Evolutionary conservation across 768 basidiomycete species (phyloP).

Genomic region (Macrolepiota dolichaula): DNA sequence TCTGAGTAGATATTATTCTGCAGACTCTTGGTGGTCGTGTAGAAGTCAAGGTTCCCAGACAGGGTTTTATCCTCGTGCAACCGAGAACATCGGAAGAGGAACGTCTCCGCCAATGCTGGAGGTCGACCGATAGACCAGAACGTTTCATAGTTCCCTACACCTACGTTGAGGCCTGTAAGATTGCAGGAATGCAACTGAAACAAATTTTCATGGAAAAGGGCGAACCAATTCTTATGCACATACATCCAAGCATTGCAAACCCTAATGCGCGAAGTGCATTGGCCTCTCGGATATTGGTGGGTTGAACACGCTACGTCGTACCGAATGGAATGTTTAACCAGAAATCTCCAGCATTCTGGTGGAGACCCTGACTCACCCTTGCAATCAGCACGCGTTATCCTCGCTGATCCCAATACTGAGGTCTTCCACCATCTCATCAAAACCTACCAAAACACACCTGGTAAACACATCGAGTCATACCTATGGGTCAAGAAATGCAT

Average conservation of each 20-base stretch:
- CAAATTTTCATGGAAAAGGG: slow-evolving; percentile 75
- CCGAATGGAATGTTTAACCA: background rate
- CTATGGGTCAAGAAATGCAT: slow-evolving; percentile 85
- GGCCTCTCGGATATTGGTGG: slow-evolving; percentile 67
- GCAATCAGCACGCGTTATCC: slow-evolving; percentile 71
- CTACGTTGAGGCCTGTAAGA: slow-evolving; percentile 81
- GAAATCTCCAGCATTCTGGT: slow-evolving; percentile 68
- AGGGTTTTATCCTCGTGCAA: slow-evolving; percentile 71
- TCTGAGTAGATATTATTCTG: background rate
- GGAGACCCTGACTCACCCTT: slow-evolving; percentile 70
- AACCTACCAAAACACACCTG: slow-evolving; percentile 61
- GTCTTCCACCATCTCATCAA: slow-evolving; percentile 73
- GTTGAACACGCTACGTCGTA: slow-evolving; percentile 1
- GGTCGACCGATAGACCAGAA: slow-evolving; percentile 63
- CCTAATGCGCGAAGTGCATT: slow-evolving; percentile 67
- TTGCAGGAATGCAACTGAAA: slow-evolving; percentile 67
- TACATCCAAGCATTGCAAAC: slow-evolving; percentile 79
- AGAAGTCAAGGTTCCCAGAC: slow-evolving; percentile 73
- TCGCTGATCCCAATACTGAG: slow-evolving; percentile 79
- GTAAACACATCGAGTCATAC: slow-evolving; percentile 78
- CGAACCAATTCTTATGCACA: slow-evolving; percentile 68
- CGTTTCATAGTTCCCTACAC: slow-evolving; percentile 79
- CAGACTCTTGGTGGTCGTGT: slow-evolving; percentile 75
- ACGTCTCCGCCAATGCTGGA: slow-evolving; percentile 75
- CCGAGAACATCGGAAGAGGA: slow-evolving; percentile 68